phyloP scores from a whole-genome alignment of 2,329 filamentous ascomycete species.

The Aspergillus brasiliensis region DNA sequence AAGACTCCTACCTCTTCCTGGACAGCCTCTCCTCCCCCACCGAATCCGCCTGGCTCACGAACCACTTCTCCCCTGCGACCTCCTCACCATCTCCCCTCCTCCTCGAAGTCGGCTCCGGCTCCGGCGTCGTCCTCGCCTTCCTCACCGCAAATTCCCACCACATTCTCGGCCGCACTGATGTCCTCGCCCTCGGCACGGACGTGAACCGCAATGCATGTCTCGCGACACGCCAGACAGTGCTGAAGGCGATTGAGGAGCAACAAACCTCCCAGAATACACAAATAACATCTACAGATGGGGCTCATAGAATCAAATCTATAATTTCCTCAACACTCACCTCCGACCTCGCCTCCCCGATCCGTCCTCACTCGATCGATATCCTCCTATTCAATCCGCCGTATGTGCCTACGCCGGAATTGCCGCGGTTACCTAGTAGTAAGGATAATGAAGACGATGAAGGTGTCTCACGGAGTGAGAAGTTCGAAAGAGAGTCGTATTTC shows the following conservation, averaged over 20 bases:
- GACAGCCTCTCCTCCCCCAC: constrained; percentile 78
- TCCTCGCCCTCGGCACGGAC: constrained; percentile 78
- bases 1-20: constrained; percentile 92
- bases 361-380: constrained; percentile 68
- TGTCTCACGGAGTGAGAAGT: constrained; percentile 47
- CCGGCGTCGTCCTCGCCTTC: constrained; percentile 91
- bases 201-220: constrained; percentile 81
- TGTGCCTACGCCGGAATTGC: constrained; percentile 80
- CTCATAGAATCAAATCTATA: constrained; percentile 16
- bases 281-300: neutral
- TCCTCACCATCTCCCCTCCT: constrained; percentile 57
- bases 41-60: constrained; percentile 69
- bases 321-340: constrained; percentile 59
- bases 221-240: constrained; percentile 71
- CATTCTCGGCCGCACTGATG: constrained; percentile 71
- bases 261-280: neutral
- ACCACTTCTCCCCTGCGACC: constrained; percentile 57
- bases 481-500: constrained; percentile 80
- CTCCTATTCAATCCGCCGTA: constrained; percentile 97
- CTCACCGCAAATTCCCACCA: constrained; percentile 70
- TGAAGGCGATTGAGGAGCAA: constrained; percentile 48
- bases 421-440: constrained; percentile 48
- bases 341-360: constrained; percentile 68
- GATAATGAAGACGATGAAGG: no score
- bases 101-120: constrained; percentile 86